Evolutionary conservation across 2,329 filamentous ascomycete genomes (phyloP), one percentile per base, ranked within the genome.

Genomic region (Penicillium crustosum): DNA sequence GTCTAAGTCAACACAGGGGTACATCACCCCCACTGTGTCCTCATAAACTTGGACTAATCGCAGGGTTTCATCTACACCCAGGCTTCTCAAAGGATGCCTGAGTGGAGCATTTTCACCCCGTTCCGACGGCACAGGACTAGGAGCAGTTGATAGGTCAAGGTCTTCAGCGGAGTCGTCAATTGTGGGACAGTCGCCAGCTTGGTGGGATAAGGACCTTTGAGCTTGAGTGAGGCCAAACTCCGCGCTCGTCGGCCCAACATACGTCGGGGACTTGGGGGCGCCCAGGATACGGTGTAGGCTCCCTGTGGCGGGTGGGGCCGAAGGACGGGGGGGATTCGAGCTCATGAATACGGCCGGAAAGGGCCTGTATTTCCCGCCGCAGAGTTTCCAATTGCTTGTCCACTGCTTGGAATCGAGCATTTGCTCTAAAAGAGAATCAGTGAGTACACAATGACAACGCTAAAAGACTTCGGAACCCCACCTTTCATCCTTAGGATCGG

Each of bases 11-110:
- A 95, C 74, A 17, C 95, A 86, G 0, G 92, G 92, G 69, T 95
- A 96, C 90, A 96, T 94, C 65, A 93, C 83, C 35, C 90, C 90
- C 66, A 94, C 87, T 68, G 95, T 91, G 64, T 96, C 91, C 61
- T 95, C 89, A 70, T 93, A 93, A 0, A 95, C 79, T 15, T 84
- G 81, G 60, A 90, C 89, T 15, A 96, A 76, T 0, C 90, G 85
- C 12, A 93, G 73, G 64, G 93, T 89, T 70, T 97, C 91, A 42
- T 90, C 85, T 67, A 87, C 85, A 42, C 83, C 84, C 38, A 94
- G 82, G 17, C 85, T 83, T 81, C 89, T 89, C 15, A 96, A 81
- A 0, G 90, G 90, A 68, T 96, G 91, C 59, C 82, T 78, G 57
- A 76, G 72, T 9, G 64, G 70, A 61, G 77, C 77, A 13, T 42